Evolutionary conservation across 495 filamentous ascomycete species (phyloP).

Genomic region (Aspergillus incahuasiensis): DNA sequence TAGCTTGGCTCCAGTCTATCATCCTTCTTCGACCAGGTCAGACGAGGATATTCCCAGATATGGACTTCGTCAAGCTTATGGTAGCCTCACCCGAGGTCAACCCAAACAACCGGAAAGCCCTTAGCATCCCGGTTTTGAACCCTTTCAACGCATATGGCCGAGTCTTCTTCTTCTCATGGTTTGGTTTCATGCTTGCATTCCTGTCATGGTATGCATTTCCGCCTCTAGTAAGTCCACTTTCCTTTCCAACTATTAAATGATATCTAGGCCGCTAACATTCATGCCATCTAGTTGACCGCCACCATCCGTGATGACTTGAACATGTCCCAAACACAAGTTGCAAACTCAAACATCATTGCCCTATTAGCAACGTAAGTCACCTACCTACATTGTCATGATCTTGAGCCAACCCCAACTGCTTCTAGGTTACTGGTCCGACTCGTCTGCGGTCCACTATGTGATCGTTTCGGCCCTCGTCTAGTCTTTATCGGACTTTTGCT

Average conservation of each 20-base stretch:
- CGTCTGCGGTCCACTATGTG: constrained; percentile 78
- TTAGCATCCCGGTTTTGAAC: constrained; percentile 76
- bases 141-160: constrained; percentile 76
- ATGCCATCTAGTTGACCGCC: constrained; percentile 52
- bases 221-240: constrained; percentile 56
- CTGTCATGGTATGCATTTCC: constrained; percentile 86
- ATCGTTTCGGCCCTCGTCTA: constrained; percentile 74
- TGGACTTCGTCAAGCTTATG: constrained; percentile 24
- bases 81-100: constrained; percentile 51
- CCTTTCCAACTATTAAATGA: not conserved
- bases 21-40: not conserved
- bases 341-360: constrained; percentile 90
- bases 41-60: constrained; percentile 8
- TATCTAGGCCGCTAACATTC: not conserved
- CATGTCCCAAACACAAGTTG: constrained; percentile 65
- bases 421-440: constrained; percentile 71
- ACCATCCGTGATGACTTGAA: constrained; percentile 75
- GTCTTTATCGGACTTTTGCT: constrained; percentile 77
- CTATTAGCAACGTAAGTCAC: constrained; percentile 71
- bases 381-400: not conserved
- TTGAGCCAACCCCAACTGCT: constrained; percentile 13
- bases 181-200: constrained; percentile 94
- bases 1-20: constrained; percentile 2
- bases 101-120: constrained; percentile 74
- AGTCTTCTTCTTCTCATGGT: constrained; percentile 92